Conservation (phyloP, 1,139 yeast genomes). For the Sugiyamaella sp. region DNA sequence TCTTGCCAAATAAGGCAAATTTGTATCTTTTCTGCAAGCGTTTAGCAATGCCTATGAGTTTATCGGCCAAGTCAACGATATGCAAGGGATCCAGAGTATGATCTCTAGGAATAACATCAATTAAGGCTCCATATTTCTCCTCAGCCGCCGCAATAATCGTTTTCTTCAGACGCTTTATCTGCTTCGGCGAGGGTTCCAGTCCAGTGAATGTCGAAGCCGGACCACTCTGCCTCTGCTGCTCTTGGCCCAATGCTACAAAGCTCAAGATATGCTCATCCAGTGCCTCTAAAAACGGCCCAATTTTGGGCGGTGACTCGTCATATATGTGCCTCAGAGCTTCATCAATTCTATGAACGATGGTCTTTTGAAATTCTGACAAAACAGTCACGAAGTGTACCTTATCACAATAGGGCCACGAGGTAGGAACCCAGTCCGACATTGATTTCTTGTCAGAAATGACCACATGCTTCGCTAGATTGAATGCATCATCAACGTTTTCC, state of each 20-base stretch:
- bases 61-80: constrained; percentile 61
- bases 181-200: constrained; percentile 41
- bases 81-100: constrained; percentile 59
- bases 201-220: constrained; percentile 42
- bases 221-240: neutral
- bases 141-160: constrained; percentile 59
- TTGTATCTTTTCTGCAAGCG: constrained; percentile 63
- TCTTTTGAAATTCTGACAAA: constrained; percentile 52
- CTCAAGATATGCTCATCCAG: constrained; percentile 56
- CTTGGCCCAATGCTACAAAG: constrained; percentile 46
- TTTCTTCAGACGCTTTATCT: constrained; percentile 56
- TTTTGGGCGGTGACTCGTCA: constrained; percentile 59
- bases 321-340: constrained; percentile 52
- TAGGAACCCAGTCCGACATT: constrained; percentile 46
- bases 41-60: constrained; percentile 55
- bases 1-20: constrained; percentile 60
- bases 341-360: constrained; percentile 53
- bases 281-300: constrained; percentile 57
- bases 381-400: constrained; percentile 56
- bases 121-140: constrained; percentile 57
- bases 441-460: constrained; percentile 39
- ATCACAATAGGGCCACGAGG: constrained; percentile 55
- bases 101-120: constrained; percentile 67
- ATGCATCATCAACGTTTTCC: constrained; percentile 50
- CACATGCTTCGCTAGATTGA: constrained; percentile 49